A percentile compares a stretch with the other conserved stretches of the same genome.
These are phyloP conservation scores for Ganoderma boninense DNA, from an alignment of 1,284 basidiomycete species.

Conservation along the genomic window DNA sequence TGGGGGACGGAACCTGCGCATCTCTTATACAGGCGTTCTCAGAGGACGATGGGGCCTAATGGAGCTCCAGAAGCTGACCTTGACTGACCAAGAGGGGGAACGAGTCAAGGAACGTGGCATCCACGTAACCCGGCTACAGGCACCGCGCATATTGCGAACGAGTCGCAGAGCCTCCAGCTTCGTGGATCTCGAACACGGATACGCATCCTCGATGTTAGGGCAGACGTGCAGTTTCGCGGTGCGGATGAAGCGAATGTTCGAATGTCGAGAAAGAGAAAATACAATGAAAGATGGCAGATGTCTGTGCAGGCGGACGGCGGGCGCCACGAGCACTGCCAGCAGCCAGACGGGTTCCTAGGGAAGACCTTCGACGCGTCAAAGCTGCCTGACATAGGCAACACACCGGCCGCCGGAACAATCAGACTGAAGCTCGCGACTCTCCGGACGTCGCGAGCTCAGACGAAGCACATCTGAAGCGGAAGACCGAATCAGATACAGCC, in stretches of 20 bases:
- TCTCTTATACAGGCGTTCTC: neutral
- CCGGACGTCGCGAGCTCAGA: neutral
- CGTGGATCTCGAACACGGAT: neutral
- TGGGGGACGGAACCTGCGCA: neutral
- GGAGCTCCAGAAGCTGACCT: neutral
- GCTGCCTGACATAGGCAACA: neutral
- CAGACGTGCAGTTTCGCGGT: neutral
- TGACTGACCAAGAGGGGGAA: neutral
- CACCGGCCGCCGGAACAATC: neutral
- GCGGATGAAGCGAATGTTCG: neutral
- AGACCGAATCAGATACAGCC: neutral
- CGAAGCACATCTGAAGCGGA: neutral
- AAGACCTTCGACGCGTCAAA: neutral
- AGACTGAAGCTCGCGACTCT: neutral
- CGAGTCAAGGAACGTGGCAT: neutral
- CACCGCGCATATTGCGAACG: neutral
- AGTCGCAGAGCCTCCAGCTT: neutral
- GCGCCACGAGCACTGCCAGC: neutral
- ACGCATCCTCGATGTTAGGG: neutral
- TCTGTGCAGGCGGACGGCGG: neutral
- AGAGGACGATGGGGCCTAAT: neutral
- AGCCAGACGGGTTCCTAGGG: neutral
- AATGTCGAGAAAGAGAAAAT: slow-evolving; percentile 6
- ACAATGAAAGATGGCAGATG: neutral
- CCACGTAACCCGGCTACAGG: neutral